Evolutionary conservation across 768 basidiomycete genomes (phyloP).

Genomic region (Boletus sp.): DNA sequence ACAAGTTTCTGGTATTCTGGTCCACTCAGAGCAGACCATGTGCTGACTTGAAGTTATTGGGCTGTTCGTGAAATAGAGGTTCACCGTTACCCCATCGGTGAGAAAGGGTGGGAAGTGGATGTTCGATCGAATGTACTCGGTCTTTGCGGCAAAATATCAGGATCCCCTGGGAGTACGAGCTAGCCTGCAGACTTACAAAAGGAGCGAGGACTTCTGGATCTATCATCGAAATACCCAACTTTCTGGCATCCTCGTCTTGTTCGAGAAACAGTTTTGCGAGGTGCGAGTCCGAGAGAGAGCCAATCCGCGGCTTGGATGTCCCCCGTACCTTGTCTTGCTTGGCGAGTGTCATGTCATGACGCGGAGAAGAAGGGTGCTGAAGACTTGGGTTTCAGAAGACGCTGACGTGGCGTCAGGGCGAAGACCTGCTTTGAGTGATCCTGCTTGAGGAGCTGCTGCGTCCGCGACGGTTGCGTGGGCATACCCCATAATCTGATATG

Average conservation of each 20-base stretch:
- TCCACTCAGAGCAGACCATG: slow-evolving; percentile 14
- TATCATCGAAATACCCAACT: slow-evolving; percentile 17
- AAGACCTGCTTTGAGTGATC: slow-evolving; percentile 15
- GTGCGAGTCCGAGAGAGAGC: slow-evolving; percentile 21
- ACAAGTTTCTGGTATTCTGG: slow-evolving; percentile 25
- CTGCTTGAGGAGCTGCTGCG: slow-evolving; percentile 21
- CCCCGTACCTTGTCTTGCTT: slow-evolving; percentile 23
- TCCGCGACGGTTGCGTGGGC: slow-evolving; percentile 14
- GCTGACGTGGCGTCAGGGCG: slow-evolving; percentile 23
- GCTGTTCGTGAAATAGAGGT: slow-evolving; percentile 23
- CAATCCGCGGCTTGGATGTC: slow-evolving; percentile 17
- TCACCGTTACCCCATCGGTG: slow-evolving; percentile 28
- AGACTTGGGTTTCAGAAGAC: slow-evolving; percentile 24
- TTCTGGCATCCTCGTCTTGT: slow-evolving; percentile 24
- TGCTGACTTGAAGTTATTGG: slow-evolving; percentile 13
- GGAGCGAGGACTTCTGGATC: slow-evolving; percentile 15
- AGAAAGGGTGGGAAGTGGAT: slow-evolving; percentile 27
- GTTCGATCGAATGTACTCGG: slow-evolving; percentile 14
- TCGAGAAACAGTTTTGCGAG: slow-evolving; percentile 24
- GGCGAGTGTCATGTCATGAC: slow-evolving; percentile 22
- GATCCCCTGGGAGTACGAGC: too few species aligned
- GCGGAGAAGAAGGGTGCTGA: slow-evolving; percentile 25
- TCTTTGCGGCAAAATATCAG: slow-evolving; percentile 4
- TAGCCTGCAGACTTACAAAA: too few species aligned
- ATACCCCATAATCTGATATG: slow-evolving; percentile 18